Conservation (phyloP, 2,329 filamentous ascomycete genomes). For the Fusarium piperis region DNA sequence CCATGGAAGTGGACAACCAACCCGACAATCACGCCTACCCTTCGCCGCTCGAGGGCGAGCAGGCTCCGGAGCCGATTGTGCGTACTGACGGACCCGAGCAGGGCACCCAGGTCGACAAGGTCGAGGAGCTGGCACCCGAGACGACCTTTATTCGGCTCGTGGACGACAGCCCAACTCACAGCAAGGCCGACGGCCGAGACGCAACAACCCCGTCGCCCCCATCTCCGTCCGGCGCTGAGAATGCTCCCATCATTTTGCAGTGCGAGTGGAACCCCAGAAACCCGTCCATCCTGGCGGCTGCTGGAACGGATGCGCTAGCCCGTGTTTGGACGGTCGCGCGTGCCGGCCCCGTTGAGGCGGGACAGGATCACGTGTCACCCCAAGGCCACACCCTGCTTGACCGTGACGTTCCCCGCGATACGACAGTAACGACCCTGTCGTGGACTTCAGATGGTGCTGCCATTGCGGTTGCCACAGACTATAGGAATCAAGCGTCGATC, state of each 20-base stretch:
- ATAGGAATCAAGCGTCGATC: slow-evolving; percentile 61
- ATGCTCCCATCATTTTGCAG: slow-evolving; percentile 70
- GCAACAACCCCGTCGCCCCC: slow-evolving; percentile 47
- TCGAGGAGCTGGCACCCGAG: slow-evolving; percentile 66
- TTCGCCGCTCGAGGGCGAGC: slow-evolving; percentile 69
- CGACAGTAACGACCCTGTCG: slow-evolving; percentile 67
- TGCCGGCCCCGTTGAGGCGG: slow-evolving; percentile 56
- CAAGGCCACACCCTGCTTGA: slow-evolving; percentile 58
- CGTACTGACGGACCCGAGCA: slow-evolving; percentile 71
- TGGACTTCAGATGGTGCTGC: slow-evolving; percentile 67
- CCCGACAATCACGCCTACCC: slow-evolving; percentile 70
- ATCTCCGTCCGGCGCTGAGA: slow-evolving; percentile 55
- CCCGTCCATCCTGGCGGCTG: slow-evolving; percentile 72
- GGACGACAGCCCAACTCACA: slow-evolving; percentile 48
- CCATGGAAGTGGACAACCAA: slow-evolving; percentile 69
- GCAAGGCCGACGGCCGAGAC: slow-evolving; percentile 49
- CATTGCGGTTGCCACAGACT: slow-evolving; percentile 68
- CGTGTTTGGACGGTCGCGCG: slow-evolving; percentile 72
- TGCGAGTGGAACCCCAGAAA: slow-evolving; percentile 75
- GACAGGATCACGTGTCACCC: slow-evolving; percentile 54
- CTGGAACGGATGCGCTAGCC: slow-evolving; percentile 76
- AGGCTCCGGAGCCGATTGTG: slow-evolving; percentile 60
- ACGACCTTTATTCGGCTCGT: slow-evolving; percentile 70
- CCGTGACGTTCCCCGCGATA: slow-evolving; percentile 60
- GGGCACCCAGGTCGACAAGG: slow-evolving; percentile 72